phyloP scores from a whole-genome alignment of 2,329 filamentous ascomycete species.

The Cercospora sp. region DNA sequence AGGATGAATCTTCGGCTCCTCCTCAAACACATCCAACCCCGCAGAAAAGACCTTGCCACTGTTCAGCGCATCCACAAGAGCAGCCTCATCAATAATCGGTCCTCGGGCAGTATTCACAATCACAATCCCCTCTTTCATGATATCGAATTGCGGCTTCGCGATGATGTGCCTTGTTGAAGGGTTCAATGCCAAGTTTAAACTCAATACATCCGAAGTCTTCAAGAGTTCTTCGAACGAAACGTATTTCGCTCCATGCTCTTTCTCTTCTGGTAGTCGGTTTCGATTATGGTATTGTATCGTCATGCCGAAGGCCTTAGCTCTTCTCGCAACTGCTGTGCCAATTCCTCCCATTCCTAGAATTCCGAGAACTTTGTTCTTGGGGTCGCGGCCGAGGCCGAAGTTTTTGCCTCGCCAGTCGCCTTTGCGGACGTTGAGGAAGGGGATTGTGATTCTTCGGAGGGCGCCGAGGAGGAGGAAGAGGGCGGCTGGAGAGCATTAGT shows the following conservation, averaged over 20 bases:
- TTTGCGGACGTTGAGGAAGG: constrained; percentile 49
- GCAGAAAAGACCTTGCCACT: constrained; percentile 56
- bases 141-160: constrained; percentile 50
- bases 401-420: constrained; percentile 48
- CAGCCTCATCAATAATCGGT: constrained; percentile 57
- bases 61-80: constrained; percentile 55
- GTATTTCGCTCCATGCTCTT: constrained; percentile 52
- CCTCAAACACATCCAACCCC: constrained; percentile 60
- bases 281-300: constrained; percentile 61
- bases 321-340: constrained; percentile 51
- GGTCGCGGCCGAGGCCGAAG: constrained; percentile 54
- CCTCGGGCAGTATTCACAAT: constrained; percentile 61
- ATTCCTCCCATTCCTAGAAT: constrained; percentile 64
- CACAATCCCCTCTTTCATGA: constrained; percentile 58
- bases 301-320: constrained; percentile 58
- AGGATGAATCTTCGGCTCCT: constrained; percentile 56
- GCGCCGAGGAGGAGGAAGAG: constrained; percentile 56
- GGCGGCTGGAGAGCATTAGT: constrained; percentile 36
- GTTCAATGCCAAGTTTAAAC: constrained; percentile 55
- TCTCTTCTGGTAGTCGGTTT: constrained; percentile 41
- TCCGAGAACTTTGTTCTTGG: constrained; percentile 54
- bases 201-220: constrained; percentile 55
- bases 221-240: constrained; percentile 59
- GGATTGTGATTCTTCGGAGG: constrained; percentile 51
- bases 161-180: constrained; percentile 56